Base-by-base conservation (phyloP, 2,329 filamentous ascomycete genomes). In the Diaporthe destruens region DNA sequence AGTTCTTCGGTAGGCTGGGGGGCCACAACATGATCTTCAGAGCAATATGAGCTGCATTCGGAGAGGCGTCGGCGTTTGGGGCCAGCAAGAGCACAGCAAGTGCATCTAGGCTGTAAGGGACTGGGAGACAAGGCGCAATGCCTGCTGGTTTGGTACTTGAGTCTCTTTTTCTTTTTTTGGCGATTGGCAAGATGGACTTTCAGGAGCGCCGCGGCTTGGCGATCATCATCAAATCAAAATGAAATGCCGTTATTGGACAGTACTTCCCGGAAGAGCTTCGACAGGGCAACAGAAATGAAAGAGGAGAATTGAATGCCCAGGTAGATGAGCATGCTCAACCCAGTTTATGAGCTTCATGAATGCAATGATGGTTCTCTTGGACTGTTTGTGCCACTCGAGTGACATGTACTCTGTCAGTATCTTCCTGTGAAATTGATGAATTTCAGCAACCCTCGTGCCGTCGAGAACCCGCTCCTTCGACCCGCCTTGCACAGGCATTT, bases 1-100 rank as follows among this genome's bases (percentile, higher is more conserved):
- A 55, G 23, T 42, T 61, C 16, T 51, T 57, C 39, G 36, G 49
- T 25, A 69, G 29, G 36, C 8, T 16, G 49, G 56, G 42, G 42
- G 6, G 39, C 16, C 57, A 39, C 11, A 44, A 49, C n/a, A 57
- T 14, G 42, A 32, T 25, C 20, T 39, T 14, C 61, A 66, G 44
- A 47, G 29, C 44, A 70, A 66, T 34, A 47, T 34, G 36, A 54
- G 7, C 49, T 70, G 71, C 71, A 72, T 70, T 47, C 25, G 57
- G 55, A 47, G 36, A 51, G 71, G 71, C 71, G 71, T 72, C 49
- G 71, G 71, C 39, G 66, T 65, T 72, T 69, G 25, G 32, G 65
- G 18, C 34, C 42, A 53, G 16, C 61, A 34, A 29, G 59, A 65
- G 72, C 72, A 67, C 68, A 16, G 25, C 34, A 32, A n/a, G 55